phyloP scores from a whole-genome alignment of 805 yeast species.

The Candida manassasensis region DNA sequence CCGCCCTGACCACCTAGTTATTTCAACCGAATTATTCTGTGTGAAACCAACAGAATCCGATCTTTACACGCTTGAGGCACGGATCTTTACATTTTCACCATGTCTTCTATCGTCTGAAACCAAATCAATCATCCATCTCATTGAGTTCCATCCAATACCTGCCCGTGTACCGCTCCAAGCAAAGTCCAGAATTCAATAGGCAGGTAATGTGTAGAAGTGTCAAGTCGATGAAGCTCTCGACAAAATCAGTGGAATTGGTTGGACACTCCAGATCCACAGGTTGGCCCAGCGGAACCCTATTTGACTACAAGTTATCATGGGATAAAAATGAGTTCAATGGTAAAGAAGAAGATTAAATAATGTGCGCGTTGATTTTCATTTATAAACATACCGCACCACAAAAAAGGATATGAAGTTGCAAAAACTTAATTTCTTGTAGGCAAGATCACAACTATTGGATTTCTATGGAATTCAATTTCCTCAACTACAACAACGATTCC shows the following conservation, averaged over 20 bases:
- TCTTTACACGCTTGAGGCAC: constrained; percentile 7
- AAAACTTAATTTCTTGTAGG: no score
- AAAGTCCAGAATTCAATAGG: no score
- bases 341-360: background rate
- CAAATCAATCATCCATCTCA: no score
- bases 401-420: no score
- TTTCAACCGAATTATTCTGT: background rate
- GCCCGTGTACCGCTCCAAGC: no score
- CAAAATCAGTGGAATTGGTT: background rate
- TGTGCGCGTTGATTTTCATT: no score
- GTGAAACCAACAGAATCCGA: constrained; percentile 2
- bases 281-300: background rate
- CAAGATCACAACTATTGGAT: no score
- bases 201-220: no score
- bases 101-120: constrained; percentile 4
- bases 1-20: background rate
- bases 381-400: no score
- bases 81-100: constrained; percentile 6
- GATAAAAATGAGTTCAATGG: constrained; percentile 1
- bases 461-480: constrained; percentile 4
- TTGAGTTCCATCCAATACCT: no score
- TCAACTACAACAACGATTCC: constrained; percentile 2
- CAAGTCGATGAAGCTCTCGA: no score
- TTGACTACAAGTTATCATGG: background rate
- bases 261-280: background rate